phyloP scores from a whole-genome alignment of 2,329 filamentous ascomycete genomes.

The Colletotrichum sp. region DNA sequence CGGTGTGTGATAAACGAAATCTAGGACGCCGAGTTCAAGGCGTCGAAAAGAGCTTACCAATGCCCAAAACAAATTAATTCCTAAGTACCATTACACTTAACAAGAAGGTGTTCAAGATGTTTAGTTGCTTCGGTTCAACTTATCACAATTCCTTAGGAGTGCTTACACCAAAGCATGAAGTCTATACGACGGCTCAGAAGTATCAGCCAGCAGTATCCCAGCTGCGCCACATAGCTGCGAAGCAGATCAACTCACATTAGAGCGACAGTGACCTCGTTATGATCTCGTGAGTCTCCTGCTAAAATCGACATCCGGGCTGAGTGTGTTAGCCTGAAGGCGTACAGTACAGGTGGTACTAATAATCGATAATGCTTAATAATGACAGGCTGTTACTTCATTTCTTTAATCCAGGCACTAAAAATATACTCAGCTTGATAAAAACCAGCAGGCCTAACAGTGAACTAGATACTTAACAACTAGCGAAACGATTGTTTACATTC shows the following conservation, averaged over 20 bases:
- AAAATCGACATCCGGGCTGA: neutral
- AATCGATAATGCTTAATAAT: neutral
- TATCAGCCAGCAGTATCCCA: neutral
- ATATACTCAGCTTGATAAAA: neutral
- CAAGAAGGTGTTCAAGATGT: neutral
- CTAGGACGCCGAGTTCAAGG: neutral
- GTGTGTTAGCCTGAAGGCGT: neutral
- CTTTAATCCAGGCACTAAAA: neutral
- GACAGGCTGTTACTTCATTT: neutral
- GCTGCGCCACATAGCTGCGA: neutral
- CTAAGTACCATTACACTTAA: neutral
- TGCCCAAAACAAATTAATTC: neutral
- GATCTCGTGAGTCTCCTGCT: neutral
- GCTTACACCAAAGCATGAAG: neutral
- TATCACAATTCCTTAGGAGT: neutral
- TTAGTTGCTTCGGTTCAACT: neutral
- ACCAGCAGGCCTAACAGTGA: neutral
- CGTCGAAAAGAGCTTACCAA: neutral
- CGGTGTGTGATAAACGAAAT: neutral
- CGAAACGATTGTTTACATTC: neutral
- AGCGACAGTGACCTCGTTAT: neutral
- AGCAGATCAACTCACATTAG: neutral
- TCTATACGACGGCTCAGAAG: neutral
- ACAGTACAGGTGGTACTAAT: neutral
- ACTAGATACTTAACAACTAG: neutral